phyloP scores from a whole-genome alignment of 2,329 filamentous ascomycete species.

The Aspergillus sp. region DNA sequence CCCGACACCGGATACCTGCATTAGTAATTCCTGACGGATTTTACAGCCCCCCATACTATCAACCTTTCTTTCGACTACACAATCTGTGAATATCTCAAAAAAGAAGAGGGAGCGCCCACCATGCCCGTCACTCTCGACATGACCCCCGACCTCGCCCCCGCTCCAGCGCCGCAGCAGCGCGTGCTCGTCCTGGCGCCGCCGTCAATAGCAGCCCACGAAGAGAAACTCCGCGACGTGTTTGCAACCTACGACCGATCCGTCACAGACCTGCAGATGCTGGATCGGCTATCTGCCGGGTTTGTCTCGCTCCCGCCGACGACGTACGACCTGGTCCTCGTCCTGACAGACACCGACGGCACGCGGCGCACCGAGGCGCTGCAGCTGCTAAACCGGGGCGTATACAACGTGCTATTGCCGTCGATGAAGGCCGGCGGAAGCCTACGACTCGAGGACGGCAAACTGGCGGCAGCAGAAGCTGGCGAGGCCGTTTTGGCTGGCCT shows the following conservation, averaged over 20 bases:
- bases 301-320: slow-evolving; percentile 65
- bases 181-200: slow-evolving; percentile 84
- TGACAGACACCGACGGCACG: slow-evolving; percentile 66
- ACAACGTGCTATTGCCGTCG: slow-evolving; percentile 58
- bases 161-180: slow-evolving; percentile 34
- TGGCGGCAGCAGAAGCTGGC: slow-evolving; percentile 28
- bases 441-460: slow-evolving; percentile 55
- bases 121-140: slow-evolving; percentile 5
- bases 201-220: slow-evolving; percentile 76
- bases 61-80: too few relatives aligned
- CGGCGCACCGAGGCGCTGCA: slow-evolving; percentile 52
- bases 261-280: slow-evolving; percentile 95
- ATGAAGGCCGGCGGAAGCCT: slow-evolving; percentile 58
- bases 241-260: slow-evolving; percentile 30
- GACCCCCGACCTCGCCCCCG: slow-evolving; percentile 29
- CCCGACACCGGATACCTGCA: slow-evolving; percentile 1
- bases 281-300: slow-evolving; percentile 74
- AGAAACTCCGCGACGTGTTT: slow-evolving; percentile 62
- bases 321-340: slow-evolving; percentile 77
- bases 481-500: slow-evolving; percentile 10
- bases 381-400: slow-evolving; percentile 59
- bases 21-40: not conserved
- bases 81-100: too few relatives aligned
- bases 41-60: too few relatives aligned
- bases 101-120: too few relatives aligned